Percentiles rank a stretch among this genome's conserved stretches.
Conservation (phyloP, 768 basidiomycete genomes). For the Multifurca ochricompacta region DNA sequence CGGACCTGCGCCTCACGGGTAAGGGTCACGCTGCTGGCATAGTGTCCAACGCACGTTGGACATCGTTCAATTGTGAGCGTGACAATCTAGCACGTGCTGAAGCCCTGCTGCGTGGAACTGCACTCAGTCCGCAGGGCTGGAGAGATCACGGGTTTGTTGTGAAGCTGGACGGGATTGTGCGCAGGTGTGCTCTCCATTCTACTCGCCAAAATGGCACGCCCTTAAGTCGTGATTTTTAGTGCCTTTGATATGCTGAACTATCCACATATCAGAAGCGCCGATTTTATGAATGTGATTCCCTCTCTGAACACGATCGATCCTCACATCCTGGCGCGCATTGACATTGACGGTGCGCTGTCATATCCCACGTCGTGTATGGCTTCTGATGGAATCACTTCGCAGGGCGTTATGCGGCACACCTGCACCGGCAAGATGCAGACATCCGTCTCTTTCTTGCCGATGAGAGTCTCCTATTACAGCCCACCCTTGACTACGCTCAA, state of each 20-base stretch:
- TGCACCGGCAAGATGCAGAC: slow-evolving; percentile 69
- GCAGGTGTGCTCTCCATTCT: slow-evolving; percentile 31
- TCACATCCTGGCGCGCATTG: slow-evolving; percentile 48
- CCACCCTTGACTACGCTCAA: slow-evolving; percentile 57
- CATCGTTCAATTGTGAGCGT: slow-evolving; percentile 28
- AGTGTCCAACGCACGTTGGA: slow-evolving; percentile 39
- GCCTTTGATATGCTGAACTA: slow-evolving; percentile 68
- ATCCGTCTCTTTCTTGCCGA: slow-evolving; percentile 67
- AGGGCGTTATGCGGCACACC: slow-evolving; percentile 58
- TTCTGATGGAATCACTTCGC: background rate
- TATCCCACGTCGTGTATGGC: background rate
- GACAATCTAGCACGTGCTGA: slow-evolving; percentile 31
- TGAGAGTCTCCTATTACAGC: slow-evolving; percentile 62
- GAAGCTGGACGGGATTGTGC: slow-evolving; percentile 35
- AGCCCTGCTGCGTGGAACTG: slow-evolving; percentile 29
- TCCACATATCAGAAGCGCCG: slow-evolving; percentile 39
- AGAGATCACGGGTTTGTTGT: slow-evolving; percentile 34
- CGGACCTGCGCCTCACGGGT: slow-evolving; percentile 73
- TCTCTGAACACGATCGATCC: slow-evolving; percentile 44
- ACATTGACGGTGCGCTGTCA: slow-evolving; percentile 56
- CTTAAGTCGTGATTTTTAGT: slow-evolving; percentile 32
- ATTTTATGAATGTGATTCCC: slow-evolving; percentile 40
- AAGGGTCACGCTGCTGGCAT: slow-evolving; percentile 48
- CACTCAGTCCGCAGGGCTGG: slow-evolving; percentile 44
- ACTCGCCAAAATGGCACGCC: background rate